phyloP scores from a whole-genome alignment of 208 protist genomes.

The Endotrypanum monterogeii region DNA sequence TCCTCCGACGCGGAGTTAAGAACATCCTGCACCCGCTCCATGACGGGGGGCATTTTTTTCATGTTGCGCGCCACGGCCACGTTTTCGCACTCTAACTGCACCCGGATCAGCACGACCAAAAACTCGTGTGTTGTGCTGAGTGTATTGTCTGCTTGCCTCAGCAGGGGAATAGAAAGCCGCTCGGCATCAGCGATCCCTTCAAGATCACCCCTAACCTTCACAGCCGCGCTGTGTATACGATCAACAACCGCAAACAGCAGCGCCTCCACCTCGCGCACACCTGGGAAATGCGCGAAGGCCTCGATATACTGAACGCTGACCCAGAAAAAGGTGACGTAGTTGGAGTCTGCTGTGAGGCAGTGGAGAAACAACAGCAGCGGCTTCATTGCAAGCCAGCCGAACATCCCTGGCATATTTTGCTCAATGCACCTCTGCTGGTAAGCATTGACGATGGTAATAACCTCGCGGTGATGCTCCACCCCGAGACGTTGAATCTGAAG shows the following conservation, averaged over 20 bases:
- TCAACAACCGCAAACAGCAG: slow-evolving; percentile 75
- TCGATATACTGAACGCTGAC: slow-evolving; percentile 86
- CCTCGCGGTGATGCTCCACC: slow-evolving; percentile 57
- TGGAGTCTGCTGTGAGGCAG: slow-evolving; percentile 80
- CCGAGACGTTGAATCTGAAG: slow-evolving; percentile 69
- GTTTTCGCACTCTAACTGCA: slow-evolving; percentile 90
- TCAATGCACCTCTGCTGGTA: slow-evolving; percentile 72
- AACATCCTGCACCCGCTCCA: slow-evolving; percentile 75
- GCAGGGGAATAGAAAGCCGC: slow-evolving; percentile 50
- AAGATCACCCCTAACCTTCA: slow-evolving; percentile 49
- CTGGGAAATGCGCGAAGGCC: slow-evolving; percentile 65
- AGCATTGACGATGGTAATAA: slow-evolving; percentile 65
- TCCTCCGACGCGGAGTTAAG: slow-evolving; percentile 69
- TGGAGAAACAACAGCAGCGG: slow-evolving; percentile 75
- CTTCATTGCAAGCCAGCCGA: slow-evolving; percentile 77
- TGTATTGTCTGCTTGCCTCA: slow-evolving; percentile 53
- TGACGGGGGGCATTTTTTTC: slow-evolving; percentile 61
- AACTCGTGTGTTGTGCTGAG: slow-evolving; percentile 65
- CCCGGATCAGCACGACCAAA: slow-evolving; percentile 67
- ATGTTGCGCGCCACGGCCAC: slow-evolving; percentile 72
- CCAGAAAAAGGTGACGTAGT: slow-evolving; percentile 91
- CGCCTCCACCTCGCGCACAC: slow-evolving; percentile 63
- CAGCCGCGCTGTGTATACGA: slow-evolving; percentile 65
- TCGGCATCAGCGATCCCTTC: slow-evolving; percentile 34
- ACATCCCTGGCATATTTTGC: slow-evolving; percentile 72